Evolutionary conservation across 108 stramenopile species (phyloP).

Genomic region (Seminavis robusta): DNA sequence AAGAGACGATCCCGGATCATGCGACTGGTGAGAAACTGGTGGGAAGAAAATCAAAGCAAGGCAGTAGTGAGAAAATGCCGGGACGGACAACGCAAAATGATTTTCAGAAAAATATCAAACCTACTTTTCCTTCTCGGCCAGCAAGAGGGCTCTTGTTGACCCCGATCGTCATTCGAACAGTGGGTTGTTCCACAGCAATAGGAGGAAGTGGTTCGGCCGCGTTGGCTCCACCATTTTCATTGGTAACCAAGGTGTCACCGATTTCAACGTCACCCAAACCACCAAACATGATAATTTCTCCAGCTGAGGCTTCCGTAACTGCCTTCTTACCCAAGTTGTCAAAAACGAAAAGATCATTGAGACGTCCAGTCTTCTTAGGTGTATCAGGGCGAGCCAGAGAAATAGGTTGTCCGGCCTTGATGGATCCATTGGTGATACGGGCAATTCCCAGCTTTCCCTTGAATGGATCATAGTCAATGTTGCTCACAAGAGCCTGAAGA

Average conservation of each 20-base stretch:
- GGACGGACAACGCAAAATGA: too few relatives aligned
- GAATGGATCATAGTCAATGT: conserved; percentile 97
- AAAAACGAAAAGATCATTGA: conserved; percentile 90
- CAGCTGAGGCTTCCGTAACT: conserved; percentile 86
- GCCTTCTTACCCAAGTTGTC: conserved; percentile 94
- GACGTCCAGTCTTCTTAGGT: conserved; percentile 75
- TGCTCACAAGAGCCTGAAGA: conserved; percentile 89
- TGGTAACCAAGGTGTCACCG: conserved; percentile 94
- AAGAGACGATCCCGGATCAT: conserved; percentile 97
- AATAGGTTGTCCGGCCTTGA: conserved; percentile 78
- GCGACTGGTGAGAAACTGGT: conserved; percentile 90
- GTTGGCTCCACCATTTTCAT: conserved; percentile 71
- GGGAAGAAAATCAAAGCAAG: too few relatives aligned
- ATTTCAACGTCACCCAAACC: conserved; percentile 91
- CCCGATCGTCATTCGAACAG: conserved; percentile 97
- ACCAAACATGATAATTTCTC: conserved; percentile 98
- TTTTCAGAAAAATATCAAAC: too few relatives aligned
- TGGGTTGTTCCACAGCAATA: conserved; percentile 97
- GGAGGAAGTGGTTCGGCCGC: conserved; percentile 87
- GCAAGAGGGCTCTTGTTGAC: conserved; percentile 99
- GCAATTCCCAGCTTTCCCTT: conserved; percentile 99
- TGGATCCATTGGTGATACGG: conserved; percentile 82
- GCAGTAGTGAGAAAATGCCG: too few relatives aligned
- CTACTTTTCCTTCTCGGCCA: conserved; percentile 97
- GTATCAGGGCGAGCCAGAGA: conserved; percentile 74